These are phyloP conservation scores for Leccinum griseonigrum DNA, from an alignment of 1,284 basidiomycete species.

Conservation along the genomic window DNA sequence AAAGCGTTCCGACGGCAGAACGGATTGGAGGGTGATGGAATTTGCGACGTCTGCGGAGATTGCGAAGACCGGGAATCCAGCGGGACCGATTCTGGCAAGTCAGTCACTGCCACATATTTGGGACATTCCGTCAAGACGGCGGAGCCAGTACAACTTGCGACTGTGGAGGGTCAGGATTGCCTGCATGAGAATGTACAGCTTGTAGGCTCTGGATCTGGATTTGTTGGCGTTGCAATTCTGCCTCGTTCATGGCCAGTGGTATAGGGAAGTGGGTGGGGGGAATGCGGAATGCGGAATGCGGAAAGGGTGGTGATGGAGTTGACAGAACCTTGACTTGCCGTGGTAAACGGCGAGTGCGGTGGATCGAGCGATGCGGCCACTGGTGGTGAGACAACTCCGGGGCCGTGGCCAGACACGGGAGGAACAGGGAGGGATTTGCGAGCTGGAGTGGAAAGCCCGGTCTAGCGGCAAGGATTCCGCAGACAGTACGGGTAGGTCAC, in stretches of 20 bases:
- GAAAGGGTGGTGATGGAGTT: constrained; percentile 65
- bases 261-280: constrained; percentile 71
- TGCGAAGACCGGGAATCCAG: constrained; percentile 6
- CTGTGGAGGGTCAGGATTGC: constrained; percentile 24
- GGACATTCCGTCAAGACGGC: constrained; percentile 24
- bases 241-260: constrained; percentile 40
- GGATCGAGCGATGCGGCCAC: constrained; percentile 25
- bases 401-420: constrained; percentile 4
- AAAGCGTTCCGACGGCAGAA: neutral
- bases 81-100: constrained; percentile 5
- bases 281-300: constrained; percentile 51
- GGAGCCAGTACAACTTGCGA: neutral
- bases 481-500: constrained; percentile 32
- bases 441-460: constrained; percentile 20
- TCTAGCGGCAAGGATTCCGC: constrained; percentile 35
- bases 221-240: constrained; percentile 29
- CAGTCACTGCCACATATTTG: constrained; percentile 3
- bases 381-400: constrained; percentile 11
- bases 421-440: constrained; percentile 14
- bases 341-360: constrained; percentile 38
- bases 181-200: constrained; percentile 15
- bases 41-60: constrained; percentile 9
- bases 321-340: constrained; percentile 38
- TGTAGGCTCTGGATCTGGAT: constrained; percentile 27
- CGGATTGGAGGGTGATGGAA: constrained; percentile 4